Base-by-base conservation (phyloP, 257 asterid species). In the Solanum stenotomum region DNA sequence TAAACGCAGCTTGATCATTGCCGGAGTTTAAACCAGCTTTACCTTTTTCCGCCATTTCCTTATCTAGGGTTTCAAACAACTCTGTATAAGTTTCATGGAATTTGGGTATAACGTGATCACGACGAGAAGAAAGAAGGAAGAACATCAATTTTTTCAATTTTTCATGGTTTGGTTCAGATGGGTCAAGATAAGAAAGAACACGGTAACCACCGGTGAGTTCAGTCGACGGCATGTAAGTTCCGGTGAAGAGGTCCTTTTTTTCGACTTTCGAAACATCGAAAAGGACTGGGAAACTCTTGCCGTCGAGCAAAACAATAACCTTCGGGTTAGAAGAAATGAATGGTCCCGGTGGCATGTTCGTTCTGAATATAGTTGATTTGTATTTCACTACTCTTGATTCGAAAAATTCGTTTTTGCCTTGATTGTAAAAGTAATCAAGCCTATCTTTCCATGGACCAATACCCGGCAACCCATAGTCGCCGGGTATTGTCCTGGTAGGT, bases 311-410 rank as follows among this genome's bases (percentile, higher is more conserved):
- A 23, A 71, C 90, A 71, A 94, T 8, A 20, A 94, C 97, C 1
- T 89, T 90, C 0, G 97, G 63, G 70, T 92, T 78, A 2, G 59
- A 44, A 88, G 96, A 79, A 59, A 89, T n/a, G 75, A 94, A 94
- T 4, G 94, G 93, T 59, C 96, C 95, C 4, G 97, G 97, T 10
- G 97, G 97, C 97, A 94, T 92, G 88, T 94, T 94, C 88, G 93
- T 91, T 0, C 94, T 88, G 92, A 93, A 93, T 1, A 94, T 85
- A 2, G 97, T 94, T 82, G 96, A 94, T 2, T 92, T 10, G 89
- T 89, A 84, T 38, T 92, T 92, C 1, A 87, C 70, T 4, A 92
- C 87, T 12, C 96, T 91, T 87, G 94, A 4, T 25, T 67, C 86
- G 92, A 94, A 92, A 89, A 83, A 94, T 1, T 91, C 77, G 67